Conservation (phyloP, 805 yeast genomes). For the Cyberlindnera misumaiensis region DNA sequence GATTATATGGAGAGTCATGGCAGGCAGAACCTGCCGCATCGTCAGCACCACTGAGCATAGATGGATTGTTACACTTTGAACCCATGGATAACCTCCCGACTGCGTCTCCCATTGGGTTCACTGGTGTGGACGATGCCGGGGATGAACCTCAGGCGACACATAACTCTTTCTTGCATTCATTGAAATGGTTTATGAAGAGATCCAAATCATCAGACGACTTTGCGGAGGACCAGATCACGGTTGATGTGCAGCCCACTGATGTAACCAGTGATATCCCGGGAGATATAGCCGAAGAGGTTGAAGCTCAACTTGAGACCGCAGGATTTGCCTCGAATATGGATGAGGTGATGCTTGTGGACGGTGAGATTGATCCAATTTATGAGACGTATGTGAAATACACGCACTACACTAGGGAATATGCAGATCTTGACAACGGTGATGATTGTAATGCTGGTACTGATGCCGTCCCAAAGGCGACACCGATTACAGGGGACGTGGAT, state of each 20-base stretch:
- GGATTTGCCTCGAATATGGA: neutral
- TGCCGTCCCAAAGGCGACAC: constrained; percentile 1
- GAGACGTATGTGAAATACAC: constrained; percentile 10
- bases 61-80: neutral
- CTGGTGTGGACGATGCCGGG: neutral
- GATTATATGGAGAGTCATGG: too few species aligned
- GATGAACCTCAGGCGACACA: constrained; percentile 1
- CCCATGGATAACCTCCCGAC: constrained; percentile 2
- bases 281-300: too few species aligned
- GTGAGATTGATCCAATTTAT: constrained; percentile 6
- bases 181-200: constrained; percentile 5
- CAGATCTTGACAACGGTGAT: neutral
- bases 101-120: neutral
- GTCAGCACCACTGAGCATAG: too few species aligned
- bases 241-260: neutral
- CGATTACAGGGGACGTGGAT: neutral
- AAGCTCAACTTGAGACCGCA: too few species aligned
- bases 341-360: constrained; percentile 1
- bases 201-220: neutral
- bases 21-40: too few species aligned
- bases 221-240: neutral
- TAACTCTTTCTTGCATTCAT: constrained; percentile 2
- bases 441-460: neutral
- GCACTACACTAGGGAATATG: neutral
- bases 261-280: neutral